phyloP scores from a whole-genome alignment of 495 filamentous ascomycete genomes.

The Cenococcum geophilum region DNA sequence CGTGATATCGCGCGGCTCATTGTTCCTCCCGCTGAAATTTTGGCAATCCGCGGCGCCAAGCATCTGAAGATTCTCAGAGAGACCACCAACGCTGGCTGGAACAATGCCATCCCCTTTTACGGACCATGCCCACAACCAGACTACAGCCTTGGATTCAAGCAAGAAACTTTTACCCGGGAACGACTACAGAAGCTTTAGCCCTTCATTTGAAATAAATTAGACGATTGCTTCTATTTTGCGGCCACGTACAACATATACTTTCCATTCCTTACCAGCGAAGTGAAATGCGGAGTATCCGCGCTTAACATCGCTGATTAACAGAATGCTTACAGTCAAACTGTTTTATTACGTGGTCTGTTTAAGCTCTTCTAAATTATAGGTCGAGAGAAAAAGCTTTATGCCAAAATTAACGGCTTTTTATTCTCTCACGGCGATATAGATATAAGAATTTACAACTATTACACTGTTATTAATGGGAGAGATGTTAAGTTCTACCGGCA shows the following conservation, averaged over 20 bases:
- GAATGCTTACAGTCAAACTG: conserved; percentile 22
- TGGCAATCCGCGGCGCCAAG: conserved; percentile 15
- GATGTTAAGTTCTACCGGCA: conserved; percentile 14
- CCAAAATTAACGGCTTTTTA: conserved; percentile 16
- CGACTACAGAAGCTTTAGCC: conserved; percentile 17
- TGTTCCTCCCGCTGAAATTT: conserved; percentile 18
- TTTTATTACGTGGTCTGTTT: conserved; percentile 13
- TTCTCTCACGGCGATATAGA: conserved; percentile 16
- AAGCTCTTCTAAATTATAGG: conserved; percentile 9
- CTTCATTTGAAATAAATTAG: conserved; percentile 9
- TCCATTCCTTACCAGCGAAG: conserved; percentile 25
- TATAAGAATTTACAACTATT: conserved; percentile 26
- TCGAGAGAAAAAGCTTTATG: conserved; percentile 16
- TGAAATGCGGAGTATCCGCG: conserved; percentile 23
- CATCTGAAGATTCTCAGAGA: conserved; percentile 19
- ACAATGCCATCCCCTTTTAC: conserved; percentile 14
- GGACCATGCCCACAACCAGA: conserved; percentile 16
- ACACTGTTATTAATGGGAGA: conserved; percentile 27
- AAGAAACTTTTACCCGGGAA: conserved; percentile 16
- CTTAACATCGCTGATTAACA: conserved; percentile 30
- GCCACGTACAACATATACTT: conserved; percentile 28
- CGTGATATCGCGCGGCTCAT: conserved; percentile 16
- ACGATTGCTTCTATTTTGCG: conserved; percentile 12
- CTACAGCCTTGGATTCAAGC: conserved; percentile 11
- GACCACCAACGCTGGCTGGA: conserved; percentile 21